These are phyloP conservation scores for Backusella macrospora DNA, from an alignment of 192 early-diverging fungal species.

Conservation along the genomic window DNA sequence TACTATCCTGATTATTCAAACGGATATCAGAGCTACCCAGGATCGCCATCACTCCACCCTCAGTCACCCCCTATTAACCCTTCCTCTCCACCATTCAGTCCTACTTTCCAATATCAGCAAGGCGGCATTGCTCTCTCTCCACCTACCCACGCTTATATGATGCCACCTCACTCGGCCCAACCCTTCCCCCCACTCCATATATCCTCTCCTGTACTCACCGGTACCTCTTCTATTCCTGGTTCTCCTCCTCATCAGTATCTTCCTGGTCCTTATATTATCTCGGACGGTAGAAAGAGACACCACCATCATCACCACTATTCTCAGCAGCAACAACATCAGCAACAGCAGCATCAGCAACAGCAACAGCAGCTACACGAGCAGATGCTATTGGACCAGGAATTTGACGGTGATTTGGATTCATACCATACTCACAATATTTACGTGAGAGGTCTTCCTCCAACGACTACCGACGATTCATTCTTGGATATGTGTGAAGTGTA, in stretches of 20 bases:
- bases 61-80: constrained; percentile 50
- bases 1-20: constrained; percentile 43
- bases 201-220: constrained; percentile 45
- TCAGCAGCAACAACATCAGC: constrained; percentile 3
- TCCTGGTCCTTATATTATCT: constrained; percentile 20
- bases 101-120: constrained; percentile 40
- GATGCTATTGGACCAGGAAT: neutral
- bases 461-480: constrained; percentile 71
- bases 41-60: constrained; percentile 46
- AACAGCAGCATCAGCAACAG: constrained; percentile 24
- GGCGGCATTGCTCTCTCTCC: constrained; percentile 44
- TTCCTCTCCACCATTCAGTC: constrained; percentile 44
- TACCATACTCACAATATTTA: constrained; percentile 75
- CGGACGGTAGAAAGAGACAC: constrained; percentile 17
- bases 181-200: constrained; percentile 45
- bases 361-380: neutral
- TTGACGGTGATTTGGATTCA: constrained; percentile 15
- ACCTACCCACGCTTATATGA: constrained; percentile 42
- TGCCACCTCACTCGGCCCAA: constrained; percentile 39
- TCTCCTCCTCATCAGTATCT: constrained; percentile 14
- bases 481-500: constrained; percentile 62
- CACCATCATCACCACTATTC: neutral
- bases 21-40: constrained; percentile 46
- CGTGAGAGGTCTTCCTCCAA: constrained; percentile 69
- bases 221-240: neutral